phyloP scores from a whole-genome alignment of 805 yeast genomes.

The Saccharomyces eubayanus region DNA sequence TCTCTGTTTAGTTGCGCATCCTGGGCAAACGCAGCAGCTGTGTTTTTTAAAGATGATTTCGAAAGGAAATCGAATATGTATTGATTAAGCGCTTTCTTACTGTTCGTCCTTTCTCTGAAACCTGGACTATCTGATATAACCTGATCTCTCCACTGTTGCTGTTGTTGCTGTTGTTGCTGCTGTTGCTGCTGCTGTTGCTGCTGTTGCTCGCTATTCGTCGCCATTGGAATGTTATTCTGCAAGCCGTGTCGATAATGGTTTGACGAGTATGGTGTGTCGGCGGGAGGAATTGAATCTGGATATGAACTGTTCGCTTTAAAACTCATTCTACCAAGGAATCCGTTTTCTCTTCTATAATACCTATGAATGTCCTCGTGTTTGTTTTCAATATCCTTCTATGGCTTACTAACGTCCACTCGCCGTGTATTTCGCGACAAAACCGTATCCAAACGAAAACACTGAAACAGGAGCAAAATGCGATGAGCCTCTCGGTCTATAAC shows the following conservation, averaged over 20 bases:
- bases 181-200: constrained; percentile 10
- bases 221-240: background rate
- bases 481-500: background rate
- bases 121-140: background rate
- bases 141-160: constrained; percentile 4
- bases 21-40: constrained; percentile 64
- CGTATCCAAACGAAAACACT: background rate
- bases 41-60: constrained; percentile 60
- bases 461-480: background rate
- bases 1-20: constrained; percentile 49
- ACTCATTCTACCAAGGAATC: background rate
- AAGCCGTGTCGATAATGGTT: background rate
- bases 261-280: background rate
- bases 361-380: background rate
- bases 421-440: background rate
- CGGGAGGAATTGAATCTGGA: background rate
- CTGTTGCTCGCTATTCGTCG: constrained; percentile 8
- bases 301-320: background rate
- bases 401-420: background rate
- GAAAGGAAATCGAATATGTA: constrained; percentile 79
- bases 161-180: constrained; percentile 11
- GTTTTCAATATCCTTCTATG: background rate
- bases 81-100: constrained; percentile 59
- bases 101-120: background rate
- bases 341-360: background rate